phyloP scores from a whole-genome alignment of 2,329 filamentous ascomycete species.

The Pestalotiopsis sp. region DNA sequence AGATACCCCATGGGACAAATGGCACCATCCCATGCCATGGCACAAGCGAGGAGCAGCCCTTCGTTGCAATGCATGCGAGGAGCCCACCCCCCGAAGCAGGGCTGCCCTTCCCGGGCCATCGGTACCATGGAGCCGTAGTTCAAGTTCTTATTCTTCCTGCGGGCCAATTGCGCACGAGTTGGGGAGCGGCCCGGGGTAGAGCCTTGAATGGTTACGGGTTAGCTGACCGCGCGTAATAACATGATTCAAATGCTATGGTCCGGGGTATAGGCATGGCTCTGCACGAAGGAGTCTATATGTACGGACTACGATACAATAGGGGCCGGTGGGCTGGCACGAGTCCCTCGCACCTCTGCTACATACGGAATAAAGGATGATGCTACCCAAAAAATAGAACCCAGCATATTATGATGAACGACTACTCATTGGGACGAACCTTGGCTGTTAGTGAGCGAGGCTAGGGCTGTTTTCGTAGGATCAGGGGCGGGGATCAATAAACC shows the following conservation, averaged over 20 bases:
- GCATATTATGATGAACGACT: no score
- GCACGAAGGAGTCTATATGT: no score
- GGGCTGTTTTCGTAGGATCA: background rate
- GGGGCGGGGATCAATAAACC: conserved; percentile 13
- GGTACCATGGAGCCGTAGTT: conserved; percentile 1
- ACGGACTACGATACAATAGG: no score
- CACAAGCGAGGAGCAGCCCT: background rate
- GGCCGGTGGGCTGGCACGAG: no score
- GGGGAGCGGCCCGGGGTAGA: background rate
- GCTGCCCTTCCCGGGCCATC: background rate
- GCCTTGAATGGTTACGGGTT: background rate
- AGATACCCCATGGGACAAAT: background rate
- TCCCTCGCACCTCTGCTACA: no score
- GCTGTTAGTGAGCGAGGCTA: background rate
- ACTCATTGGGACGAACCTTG: background rate
- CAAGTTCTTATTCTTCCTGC: background rate
- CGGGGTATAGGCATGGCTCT: background rate
- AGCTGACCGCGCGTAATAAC: background rate
- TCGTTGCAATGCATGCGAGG: conserved; percentile 4
- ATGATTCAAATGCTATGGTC: background rate
- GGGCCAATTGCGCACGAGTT: conserved; percentile 7
- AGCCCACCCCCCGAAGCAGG: background rate
- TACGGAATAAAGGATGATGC: no score
- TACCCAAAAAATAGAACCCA: no score
- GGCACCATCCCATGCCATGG: background rate